These are phyloP conservation scores for Leccinum disarticulatum DNA, from an alignment of 768 basidiomycete genomes.

Conservation along the genomic window DNA sequence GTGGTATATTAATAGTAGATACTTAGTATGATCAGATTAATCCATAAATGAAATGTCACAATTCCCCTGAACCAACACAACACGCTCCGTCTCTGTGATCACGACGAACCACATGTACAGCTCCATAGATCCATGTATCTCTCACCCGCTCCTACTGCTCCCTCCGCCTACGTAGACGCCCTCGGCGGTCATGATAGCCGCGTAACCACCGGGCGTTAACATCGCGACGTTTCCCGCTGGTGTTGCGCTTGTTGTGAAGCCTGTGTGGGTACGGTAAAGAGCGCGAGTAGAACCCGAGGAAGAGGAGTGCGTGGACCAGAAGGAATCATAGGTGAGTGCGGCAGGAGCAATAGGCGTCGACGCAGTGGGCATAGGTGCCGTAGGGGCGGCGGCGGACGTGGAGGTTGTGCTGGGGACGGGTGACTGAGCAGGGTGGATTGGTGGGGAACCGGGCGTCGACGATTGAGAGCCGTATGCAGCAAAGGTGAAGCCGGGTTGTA, in stretches of 20 bases:
- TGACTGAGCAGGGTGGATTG: neutral
- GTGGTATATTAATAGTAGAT: constrained; percentile 15
- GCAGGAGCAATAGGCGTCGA: constrained; percentile 18
- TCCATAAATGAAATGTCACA: constrained; percentile 17
- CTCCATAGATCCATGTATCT: neutral
- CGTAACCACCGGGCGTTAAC: constrained; percentile 33
- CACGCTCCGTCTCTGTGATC: neutral
- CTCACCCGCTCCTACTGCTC: constrained; percentile 2
- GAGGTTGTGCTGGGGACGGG: neutral
- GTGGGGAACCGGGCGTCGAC: neutral
- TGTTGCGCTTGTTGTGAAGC: constrained; percentile 27
- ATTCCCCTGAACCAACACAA: neutral
- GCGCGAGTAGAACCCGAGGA: constrained; percentile 27
- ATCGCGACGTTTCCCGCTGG: constrained; percentile 31
- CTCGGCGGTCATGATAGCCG: constrained; percentile 33
- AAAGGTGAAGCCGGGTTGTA: constrained; percentile 7
- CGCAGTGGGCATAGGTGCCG: constrained; percentile 2
- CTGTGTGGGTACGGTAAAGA: constrained; percentile 31
- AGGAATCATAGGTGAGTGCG: constrained; percentile 58
- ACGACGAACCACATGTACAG: neutral
- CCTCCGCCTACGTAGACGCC: constrained; percentile 33
- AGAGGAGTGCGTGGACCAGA: constrained; percentile 57
- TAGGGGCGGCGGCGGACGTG: neutral
- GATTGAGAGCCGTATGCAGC: neutral
- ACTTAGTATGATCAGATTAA: constrained; percentile 26